Conservation (phyloP, 306 rosid genomes). For the Prunus salicina region DNA sequence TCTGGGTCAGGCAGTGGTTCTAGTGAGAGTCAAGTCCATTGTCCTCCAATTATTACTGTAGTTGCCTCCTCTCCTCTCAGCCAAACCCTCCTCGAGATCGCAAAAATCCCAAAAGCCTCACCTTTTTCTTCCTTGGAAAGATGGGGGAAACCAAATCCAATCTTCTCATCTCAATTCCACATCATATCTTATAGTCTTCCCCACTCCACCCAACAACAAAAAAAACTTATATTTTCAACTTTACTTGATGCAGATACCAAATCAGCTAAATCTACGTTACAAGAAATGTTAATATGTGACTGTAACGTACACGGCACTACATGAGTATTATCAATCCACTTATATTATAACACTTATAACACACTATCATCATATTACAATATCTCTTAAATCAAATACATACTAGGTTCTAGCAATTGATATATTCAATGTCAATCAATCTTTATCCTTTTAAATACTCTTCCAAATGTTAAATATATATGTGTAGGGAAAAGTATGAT, state of each 20-base stretch:
- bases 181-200: not conserved
- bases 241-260: conserved; percentile 12
- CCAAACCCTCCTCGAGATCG: conserved; percentile 47
- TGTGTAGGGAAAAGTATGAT: not conserved
- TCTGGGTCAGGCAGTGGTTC: conserved; percentile 29
- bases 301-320: too few relatives aligned
- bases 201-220: too few relatives aligned
- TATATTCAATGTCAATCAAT: too few relatives aligned
- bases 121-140: conserved; percentile 40
- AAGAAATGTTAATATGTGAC: too few relatives aligned
- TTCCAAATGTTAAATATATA: not conserved
- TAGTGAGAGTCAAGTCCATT: conserved; percentile 29
- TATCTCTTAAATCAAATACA: too few relatives aligned
- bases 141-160: conserved; percentile 44
- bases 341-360: too few relatives aligned
- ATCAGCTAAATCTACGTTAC: not conserved
- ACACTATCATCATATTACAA: too few relatives aligned
- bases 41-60: conserved; percentile 40
- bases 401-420: too few relatives aligned
- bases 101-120: conserved; percentile 24
- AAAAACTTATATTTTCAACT: too few relatives aligned
- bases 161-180: conserved; percentile 40
- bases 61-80: not conserved
- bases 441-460: conserved; percentile 17
- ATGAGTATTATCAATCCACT: too few relatives aligned